Evolutionary conservation across 2,329 filamentous ascomycete genomes (phyloP), one percentile per base, ranked within the genome.

Genomic region (Ophiostoma ulmi): DNA sequence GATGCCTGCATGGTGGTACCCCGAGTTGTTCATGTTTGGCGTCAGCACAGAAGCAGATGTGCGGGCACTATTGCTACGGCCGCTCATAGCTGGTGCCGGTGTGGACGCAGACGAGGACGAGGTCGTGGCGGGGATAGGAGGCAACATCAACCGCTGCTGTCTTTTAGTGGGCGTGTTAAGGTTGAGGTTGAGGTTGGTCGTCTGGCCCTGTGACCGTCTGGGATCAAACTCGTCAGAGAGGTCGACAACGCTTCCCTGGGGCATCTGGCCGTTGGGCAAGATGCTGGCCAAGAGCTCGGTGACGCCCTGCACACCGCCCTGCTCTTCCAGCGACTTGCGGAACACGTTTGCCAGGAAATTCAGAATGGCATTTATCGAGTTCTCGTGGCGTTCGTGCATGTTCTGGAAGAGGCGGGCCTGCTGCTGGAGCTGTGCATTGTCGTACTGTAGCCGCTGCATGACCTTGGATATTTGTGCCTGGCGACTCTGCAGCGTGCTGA

Each of bases 261-360:
- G 82, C 63, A 85, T 83, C 75, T 85, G 83, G 48, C 80, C 83
- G 44, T 80, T 82, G 5, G 90, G 87, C 71, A 95, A 90, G 72
- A 91, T 87, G 74, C 88, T 90, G 5, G 89, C 88, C 77, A 98
- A 91, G 77, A 97, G 90, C 75, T 96, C 94, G 70, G 91, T 89
- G 61, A 98, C 86, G 72, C 92, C 94, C 77, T 92, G 88, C 1
- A 87, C 84, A 22, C 87, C 86, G 41, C 89, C 89, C 75, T 94
- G 91, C 48, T 94, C 92, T 78, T 97, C 94, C 68, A 99, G 82
- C 73, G 93, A 97, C 77, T 96, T 91, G 73, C 97, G 91, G 81
- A 98, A 99, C 61, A 99, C 94, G 14, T 96, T 98, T 65, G 94
- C 95, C 26, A 99, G 85, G 79, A 99, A 98, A 68, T 94, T 97